Conservation (phyloP, 768 basidiomycete species). For the Leccinum obscurum region DNA sequence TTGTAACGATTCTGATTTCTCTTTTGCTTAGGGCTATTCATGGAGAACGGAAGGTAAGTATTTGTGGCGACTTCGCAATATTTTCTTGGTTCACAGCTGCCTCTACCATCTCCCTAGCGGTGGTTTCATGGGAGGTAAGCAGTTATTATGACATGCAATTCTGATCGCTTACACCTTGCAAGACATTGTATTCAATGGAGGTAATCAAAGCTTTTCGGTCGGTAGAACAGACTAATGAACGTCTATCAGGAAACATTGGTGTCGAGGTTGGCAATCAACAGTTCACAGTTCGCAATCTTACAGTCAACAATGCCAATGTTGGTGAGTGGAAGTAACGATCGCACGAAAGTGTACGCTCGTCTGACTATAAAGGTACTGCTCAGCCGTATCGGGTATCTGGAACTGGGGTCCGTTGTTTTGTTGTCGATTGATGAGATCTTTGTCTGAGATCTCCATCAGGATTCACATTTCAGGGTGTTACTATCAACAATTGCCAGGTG, state of each 20-base stretch:
- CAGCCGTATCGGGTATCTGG: slow-evolving; percentile 37
- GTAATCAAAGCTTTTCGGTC: neutral
- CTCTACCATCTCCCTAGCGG: slow-evolving; percentile 30
- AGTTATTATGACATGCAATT: neutral
- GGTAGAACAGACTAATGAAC: slow-evolving; percentile 28
- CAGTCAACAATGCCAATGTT: slow-evolving; percentile 45
- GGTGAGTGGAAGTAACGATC: slow-evolving; percentile 27
- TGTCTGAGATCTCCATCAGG: slow-evolving; percentile 27
- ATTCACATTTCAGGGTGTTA: slow-evolving; percentile 55
- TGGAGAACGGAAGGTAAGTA: slow-evolving; percentile 67
- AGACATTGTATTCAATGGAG: slow-evolving; percentile 48
- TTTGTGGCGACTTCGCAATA: neutral
- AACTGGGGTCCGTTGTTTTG: slow-evolving; percentile 39
- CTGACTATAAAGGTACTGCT: slow-evolving; percentile 11
- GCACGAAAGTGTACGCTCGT: neutral
- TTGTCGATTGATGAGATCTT: neutral
- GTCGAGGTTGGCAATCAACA: slow-evolving; percentile 81
- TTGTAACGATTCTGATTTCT: neutral
- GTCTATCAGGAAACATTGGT: slow-evolving; percentile 48
- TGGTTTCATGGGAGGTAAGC: slow-evolving; percentile 57
- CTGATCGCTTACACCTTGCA: slow-evolving; percentile 26
- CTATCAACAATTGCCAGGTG: slow-evolving; percentile 40
- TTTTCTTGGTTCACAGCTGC: neutral
- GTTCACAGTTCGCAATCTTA: slow-evolving; percentile 68
- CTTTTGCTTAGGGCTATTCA: slow-evolving; percentile 48